Evolutionary conservation across 768 basidiomycete genomes (phyloP), one percentile per base, ranked within the genome.

Genomic region (Hypsizygus marmoreus): DNA sequence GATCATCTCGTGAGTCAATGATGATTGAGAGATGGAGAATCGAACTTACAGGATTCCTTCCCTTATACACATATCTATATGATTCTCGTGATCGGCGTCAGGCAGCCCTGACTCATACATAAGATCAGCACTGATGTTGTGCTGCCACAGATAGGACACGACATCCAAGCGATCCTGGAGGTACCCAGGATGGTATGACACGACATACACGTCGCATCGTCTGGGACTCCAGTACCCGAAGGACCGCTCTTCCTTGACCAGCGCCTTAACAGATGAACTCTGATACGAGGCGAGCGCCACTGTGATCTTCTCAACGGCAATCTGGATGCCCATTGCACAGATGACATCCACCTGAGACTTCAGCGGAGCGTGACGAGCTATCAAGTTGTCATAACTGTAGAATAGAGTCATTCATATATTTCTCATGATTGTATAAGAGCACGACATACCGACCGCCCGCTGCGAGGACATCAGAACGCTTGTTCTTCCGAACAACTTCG

Each of bases 171-270:
- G 76, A 40, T 91, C 91, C 50, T 83, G 80, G 26, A 93, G 68
- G 57, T 83, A 76, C 8, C 91, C 90, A 6, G 81, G 71, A 50
- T 88, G 82, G 49, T 84, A 88, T 0, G 88, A 88, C 20, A 91
- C 80, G 10, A 93, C 75, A 51, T 92, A 93, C 9, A 93, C 91
- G 52, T 93, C 91, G 54, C 91, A 92, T 29, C 89, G 74, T 12
- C 90, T 77, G n/a, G 91, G 91, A 63, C 88, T 88, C 89, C 88
- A 93, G 58, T 82, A 88, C 0, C 91, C 91, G 50, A 91, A 93
- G 0, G 91, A 91, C 9, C 82, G 80, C 49, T 84, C 80, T 57
- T 91, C 88, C 61, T 86, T 91, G 41, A 90, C 70, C 4, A 90
- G 72, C 2, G 76, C 76, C 60, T 82, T 83, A 28, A 89, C 76